Percentiles rank a stretch among this genome's conserved stretches.
Evolutionary conservation across 345 rosid species (phyloP).

Genomic region (Murraya koenigii): DNA sequence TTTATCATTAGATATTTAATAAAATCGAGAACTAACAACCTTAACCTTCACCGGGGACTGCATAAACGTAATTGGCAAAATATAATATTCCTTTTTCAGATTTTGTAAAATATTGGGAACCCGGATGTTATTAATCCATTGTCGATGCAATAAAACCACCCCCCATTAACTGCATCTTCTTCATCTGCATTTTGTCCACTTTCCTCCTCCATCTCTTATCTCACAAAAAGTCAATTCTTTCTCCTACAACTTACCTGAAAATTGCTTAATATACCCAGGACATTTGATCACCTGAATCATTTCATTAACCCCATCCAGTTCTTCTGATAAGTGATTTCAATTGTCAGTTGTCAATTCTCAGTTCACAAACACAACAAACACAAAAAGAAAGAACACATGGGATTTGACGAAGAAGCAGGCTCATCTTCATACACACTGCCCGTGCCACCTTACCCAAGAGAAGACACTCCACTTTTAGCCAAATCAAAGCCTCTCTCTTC

Average conservation of each 20-base stretch:
- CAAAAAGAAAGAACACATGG: constrained; percentile 11
- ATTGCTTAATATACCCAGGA: background rate
- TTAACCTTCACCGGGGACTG: background rate
- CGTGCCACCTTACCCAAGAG: constrained; percentile 32
- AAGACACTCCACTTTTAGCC: constrained; percentile 40
- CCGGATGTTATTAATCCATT: background rate
- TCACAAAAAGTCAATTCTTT: background rate
- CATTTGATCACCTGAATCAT: background rate
- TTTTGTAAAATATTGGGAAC: background rate
- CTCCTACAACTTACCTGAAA: background rate
- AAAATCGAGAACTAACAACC: too few relatives aligned
- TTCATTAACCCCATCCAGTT: background rate
- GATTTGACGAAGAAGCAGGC: constrained; percentile 31
- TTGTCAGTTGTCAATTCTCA: too few relatives aligned
- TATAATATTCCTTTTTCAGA: too few relatives aligned
- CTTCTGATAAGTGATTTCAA: background rate
- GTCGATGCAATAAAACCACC: background rate
- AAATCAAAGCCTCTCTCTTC: constrained; percentile 39
- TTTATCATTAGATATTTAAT: too few relatives aligned
- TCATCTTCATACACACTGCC: constrained; percentile 34
- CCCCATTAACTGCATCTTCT: background rate
- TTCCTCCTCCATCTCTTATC: background rate
- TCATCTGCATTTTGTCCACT: too few relatives aligned
- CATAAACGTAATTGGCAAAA: background rate
- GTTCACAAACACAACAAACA: background rate